Evolutionary conservation across 768 basidiomycete genomes (phyloP), one percentile per base, ranked within the genome.

Genomic region (Leccinum variicolor): DNA sequence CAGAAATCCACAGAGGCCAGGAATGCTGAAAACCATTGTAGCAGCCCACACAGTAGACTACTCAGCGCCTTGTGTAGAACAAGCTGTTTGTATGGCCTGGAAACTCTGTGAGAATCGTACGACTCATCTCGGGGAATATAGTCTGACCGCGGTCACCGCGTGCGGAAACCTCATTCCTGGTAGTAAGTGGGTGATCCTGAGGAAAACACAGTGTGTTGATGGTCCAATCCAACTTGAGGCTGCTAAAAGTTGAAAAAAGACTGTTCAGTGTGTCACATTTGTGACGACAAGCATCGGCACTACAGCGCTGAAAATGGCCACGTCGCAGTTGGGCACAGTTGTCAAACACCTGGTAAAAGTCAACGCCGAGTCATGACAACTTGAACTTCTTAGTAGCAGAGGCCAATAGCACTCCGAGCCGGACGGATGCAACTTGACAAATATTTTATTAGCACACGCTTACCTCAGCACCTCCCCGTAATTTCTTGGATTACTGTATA

Each of bases 11-110:
- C 66, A 73, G 19, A 71, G 52, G 6, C 52, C 46, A 15, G 69
- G 54, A 50, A 73, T 29, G 49, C 60, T n/a, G 15, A 72, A 61
- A 4, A 60, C 54, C 28, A 36, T 66, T 63, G 65, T 59, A 19
- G 43, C 54, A 19, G 13, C 50, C 56, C 53, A 48, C 3, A 29
- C 33, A 15, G 33, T 3, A 4, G 62, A 31, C 68, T 59, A 61
- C 26, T 52, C 60, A 11, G 9, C n/a, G 26, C 45, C 49, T 28
- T 62, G 50, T 11, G 26, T 4, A 14, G 60, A 46, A 25, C 64
- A 65, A n/a, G 45, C 59, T 28, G 28, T 57, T 46, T 58, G 62
- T 48, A 68, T 14, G 25, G 48, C 45, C 59, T 55, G 29, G 34
- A 39, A 48, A 17, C 47, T 19, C 10, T 26, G 25, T 67, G 17